Conservation (phyloP, 2,329 filamentous ascomycete species). For the Colletotrichum sp. region DNA sequence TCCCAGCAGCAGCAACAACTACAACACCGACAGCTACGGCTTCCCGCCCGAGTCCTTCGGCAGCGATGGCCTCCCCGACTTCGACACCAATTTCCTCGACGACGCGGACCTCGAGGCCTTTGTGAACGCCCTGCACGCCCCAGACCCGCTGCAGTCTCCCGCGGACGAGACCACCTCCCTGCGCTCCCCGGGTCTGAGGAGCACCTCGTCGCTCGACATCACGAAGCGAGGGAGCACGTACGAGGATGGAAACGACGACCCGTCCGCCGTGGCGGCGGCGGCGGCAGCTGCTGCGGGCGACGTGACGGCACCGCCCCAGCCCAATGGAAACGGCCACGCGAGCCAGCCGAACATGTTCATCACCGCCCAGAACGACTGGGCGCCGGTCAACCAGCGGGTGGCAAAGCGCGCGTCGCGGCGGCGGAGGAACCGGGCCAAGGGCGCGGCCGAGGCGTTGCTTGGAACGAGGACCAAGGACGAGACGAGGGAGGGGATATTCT, state of each 20-base stretch:
- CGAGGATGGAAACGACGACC: conserved; percentile 34
- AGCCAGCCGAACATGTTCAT: conserved; percentile 65
- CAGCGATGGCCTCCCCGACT: conserved; percentile 75
- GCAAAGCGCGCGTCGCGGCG: conserved; percentile 39
- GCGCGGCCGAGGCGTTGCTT: conserved; percentile 43
- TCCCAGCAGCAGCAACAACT: conserved; percentile 17
- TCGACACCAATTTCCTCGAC: conserved; percentile 77
- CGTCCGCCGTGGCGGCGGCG: conserved; percentile 40
- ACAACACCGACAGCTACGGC: conserved; percentile 49
- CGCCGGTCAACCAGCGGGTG: conserved; percentile 80
- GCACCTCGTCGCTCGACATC: conserved; percentile 43
- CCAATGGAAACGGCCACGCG: conserved; percentile 25
- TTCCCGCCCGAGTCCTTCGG: conserved; percentile 72
- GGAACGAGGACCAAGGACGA: conserved; percentile 80
- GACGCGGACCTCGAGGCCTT: conserved; percentile 79
- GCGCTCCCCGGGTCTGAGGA: conserved; percentile 46
- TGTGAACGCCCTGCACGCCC: conserved; percentile 79
- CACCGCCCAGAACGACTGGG: conserved; percentile 94
- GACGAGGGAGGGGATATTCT: conserved; percentile 91
- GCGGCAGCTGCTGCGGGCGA: conserved; percentile 45
- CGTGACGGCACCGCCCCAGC: conserved; percentile 22
- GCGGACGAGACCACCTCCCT: conserved; percentile 56
- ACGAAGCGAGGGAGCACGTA: conserved; percentile 45
- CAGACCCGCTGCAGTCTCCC: conserved; percentile 73
- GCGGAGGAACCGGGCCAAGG: conserved; percentile 42